These are phyloP conservation scores for Zalaria obscura DNA, from an alignment of 2,329 filamentous ascomycete genomes.

Conservation along the genomic window DNA sequence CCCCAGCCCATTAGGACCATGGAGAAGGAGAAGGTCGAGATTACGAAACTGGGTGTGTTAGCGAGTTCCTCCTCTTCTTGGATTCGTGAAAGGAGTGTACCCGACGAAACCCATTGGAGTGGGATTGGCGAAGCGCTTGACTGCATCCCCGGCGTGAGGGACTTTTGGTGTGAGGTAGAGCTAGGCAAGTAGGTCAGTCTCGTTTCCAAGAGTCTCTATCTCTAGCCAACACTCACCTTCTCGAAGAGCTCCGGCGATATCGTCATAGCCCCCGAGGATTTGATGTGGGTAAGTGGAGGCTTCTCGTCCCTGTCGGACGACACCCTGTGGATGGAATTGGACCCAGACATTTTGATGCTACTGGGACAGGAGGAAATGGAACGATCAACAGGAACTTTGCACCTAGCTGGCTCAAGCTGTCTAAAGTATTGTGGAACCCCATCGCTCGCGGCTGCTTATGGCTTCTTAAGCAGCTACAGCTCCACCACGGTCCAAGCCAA, in stretches of 20 bases:
- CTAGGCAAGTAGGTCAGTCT: constrained; percentile 3
- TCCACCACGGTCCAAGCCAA: no score
- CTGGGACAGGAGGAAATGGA: no score
- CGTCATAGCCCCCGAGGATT: constrained; percentile 6
- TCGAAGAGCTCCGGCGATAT: constrained; percentile 17
- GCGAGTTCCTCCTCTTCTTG: not conserved
- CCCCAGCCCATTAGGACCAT: constrained; percentile 27
- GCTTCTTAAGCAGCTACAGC: no score
- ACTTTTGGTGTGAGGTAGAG: constrained; percentile 14
- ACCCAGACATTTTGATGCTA: not conserved
- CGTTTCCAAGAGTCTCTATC: no score
- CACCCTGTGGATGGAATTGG: not conserved
- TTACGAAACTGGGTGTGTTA: constrained; percentile 16
- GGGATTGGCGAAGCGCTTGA: constrained; percentile 14
- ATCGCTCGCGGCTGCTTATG: no score
- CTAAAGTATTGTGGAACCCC: no score
- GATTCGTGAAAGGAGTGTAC: not conserved
- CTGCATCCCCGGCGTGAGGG: constrained; percentile 9
- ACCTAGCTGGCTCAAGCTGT: no score
- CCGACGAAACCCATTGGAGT: constrained; percentile 16
- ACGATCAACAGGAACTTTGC: no score
- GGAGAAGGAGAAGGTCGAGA: constrained; percentile 24
- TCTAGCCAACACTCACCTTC: constrained; percentile 7
- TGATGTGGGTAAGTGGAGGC: not conserved
- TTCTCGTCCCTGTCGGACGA: not conserved